These are phyloP conservation scores for Chrysoporthe puriensis DNA, from an alignment of 2,329 filamentous ascomycete genomes.

Conservation along the genomic window DNA sequence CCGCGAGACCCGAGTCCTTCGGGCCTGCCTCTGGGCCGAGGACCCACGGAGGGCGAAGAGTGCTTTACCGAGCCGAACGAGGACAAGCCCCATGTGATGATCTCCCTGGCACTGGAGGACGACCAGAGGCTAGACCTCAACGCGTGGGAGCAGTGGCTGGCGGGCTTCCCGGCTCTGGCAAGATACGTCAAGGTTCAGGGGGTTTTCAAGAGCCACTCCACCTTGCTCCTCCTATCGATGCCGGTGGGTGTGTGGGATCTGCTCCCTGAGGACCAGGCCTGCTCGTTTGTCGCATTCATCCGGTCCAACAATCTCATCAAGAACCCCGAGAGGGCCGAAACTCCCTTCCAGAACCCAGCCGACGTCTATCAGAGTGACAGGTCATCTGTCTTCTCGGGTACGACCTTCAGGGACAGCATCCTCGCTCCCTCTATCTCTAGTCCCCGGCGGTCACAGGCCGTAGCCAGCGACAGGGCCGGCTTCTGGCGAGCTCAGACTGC, in stretches of 20 bases:
- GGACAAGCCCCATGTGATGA: constrained; percentile 63
- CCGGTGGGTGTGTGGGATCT: constrained; percentile 65
- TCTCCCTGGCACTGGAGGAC: constrained; percentile 61
- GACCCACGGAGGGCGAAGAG: constrained; percentile 24
- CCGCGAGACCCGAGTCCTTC: constrained; percentile 35
- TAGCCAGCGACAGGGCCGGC: constrained; percentile 13
- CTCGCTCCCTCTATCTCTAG: constrained; percentile 30
- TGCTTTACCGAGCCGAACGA: constrained; percentile 51
- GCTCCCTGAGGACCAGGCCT: constrained; percentile 60
- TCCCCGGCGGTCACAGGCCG: constrained; percentile 19
- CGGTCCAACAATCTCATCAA: constrained; percentile 58
- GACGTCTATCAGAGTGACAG: constrained; percentile 30
- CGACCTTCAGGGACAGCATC: constrained; percentile 35
- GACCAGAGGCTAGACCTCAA: constrained; percentile 60
- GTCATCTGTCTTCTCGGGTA: constrained; percentile 38
- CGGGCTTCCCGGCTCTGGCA: constrained; percentile 58
- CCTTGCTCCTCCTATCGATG: constrained; percentile 59
- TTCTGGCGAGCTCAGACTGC: constrained; percentile 28
- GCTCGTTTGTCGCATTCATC: constrained; percentile 62
- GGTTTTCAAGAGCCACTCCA: constrained; percentile 65
- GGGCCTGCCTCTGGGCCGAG: constrained; percentile 27
- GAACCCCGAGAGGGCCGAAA: constrained; percentile 34
- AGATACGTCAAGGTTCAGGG: constrained; percentile 65
- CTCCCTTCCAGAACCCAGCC: constrained; percentile 6
- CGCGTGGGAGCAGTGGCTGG: constrained; percentile 62